These are phyloP conservation scores for Xylaria grammica DNA, from an alignment of 495 filamentous ascomycete genomes.

Conservation along the genomic window DNA sequence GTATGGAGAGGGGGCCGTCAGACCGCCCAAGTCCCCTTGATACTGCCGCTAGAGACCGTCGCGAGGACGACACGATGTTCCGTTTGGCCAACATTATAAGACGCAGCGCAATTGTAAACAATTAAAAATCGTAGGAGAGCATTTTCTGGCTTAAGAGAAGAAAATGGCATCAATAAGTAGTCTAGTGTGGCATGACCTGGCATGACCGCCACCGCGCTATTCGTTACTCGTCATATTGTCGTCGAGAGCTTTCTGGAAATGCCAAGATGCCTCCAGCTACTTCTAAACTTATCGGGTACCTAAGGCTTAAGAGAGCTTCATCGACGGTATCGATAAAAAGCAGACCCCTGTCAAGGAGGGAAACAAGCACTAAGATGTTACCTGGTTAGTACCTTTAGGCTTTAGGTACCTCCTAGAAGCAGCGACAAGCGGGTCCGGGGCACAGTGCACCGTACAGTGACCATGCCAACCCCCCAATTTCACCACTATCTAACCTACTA, in stretches of 20 bases:
- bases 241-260: constrained; percentile 25
- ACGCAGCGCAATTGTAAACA: not conserved
- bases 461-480: constrained; percentile 10
- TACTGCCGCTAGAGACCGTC: constrained; percentile 40
- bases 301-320: too few species aligned
- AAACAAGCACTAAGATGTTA: not conserved
- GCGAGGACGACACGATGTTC: constrained; percentile 40
- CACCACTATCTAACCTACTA: not conserved
- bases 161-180: not conserved
- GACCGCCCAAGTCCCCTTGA: constrained; percentile 36
- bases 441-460: constrained; percentile 19
- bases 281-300: not conserved
- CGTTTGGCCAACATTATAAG: constrained; percentile 46
- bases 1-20: constrained; percentile 32
- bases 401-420: too few species aligned
- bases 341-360: not conserved
- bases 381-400: too few species aligned
- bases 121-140: not conserved
- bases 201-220: not conserved
- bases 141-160: not conserved
- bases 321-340: not conserved
- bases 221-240: constrained; percentile 7
- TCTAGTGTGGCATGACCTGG: not conserved
- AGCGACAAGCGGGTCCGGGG: not conserved
- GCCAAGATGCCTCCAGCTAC: constrained; percentile 20